Conservation (phyloP, 169 alveolate species). For the Perkinsus olseni region DNA sequence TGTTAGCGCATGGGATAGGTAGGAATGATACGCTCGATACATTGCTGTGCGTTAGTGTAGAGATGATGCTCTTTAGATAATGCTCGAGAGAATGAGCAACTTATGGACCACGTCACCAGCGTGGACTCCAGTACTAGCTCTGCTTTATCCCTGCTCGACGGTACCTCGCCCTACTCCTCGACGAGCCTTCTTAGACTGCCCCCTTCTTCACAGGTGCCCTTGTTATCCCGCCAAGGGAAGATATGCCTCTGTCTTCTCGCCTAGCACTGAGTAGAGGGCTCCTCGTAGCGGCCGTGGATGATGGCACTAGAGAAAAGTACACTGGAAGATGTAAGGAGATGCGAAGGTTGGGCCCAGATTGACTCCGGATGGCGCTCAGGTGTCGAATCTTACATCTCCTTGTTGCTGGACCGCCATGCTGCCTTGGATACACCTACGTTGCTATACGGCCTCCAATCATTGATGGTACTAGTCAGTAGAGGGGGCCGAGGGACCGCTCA, state of each 20-base stretch:
- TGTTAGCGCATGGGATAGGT: background rate
- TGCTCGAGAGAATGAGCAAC: background rate
- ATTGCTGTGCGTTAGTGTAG: background rate
- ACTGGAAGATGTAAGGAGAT: background rate
- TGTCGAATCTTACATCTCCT: background rate
- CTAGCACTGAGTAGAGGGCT: background rate
- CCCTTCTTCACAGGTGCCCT: background rate
- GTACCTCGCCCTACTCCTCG: background rate
- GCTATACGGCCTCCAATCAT: background rate
- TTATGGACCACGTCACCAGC: background rate
- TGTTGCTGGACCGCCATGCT: background rate
- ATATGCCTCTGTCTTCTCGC: background rate
- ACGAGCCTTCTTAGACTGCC: background rate
- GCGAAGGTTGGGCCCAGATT: background rate
- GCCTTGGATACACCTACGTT: background rate
- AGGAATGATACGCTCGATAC: background rate
- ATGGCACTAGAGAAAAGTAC: background rate
- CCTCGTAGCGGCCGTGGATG: background rate
- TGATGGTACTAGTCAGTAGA: background rate
- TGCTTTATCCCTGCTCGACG: background rate
- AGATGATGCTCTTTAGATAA: background rate
- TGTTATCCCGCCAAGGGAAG: background rate
- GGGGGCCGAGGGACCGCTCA: background rate
- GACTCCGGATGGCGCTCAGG: background rate
- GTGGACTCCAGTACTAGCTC: background rate